Evolutionary conservation across 257 asterid species (phyloP).

Genomic region (Schizonepeta tenuifolia): DNA sequence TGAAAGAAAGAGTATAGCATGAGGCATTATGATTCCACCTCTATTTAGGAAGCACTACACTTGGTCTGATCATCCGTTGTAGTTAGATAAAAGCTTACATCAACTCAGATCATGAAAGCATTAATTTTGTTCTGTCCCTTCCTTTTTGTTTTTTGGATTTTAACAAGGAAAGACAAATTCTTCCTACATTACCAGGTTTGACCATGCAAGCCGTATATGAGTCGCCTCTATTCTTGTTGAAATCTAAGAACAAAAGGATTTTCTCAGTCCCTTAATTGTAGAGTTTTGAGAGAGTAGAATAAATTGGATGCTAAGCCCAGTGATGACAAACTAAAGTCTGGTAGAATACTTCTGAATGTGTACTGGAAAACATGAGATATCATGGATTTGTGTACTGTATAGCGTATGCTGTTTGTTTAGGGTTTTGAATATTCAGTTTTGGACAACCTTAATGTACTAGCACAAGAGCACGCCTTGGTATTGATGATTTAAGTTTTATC

Average conservation of each 20-base stretch:
- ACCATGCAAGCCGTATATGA: neutral
- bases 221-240: slow-evolving; percentile 13
- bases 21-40: slow-evolving; percentile 22
- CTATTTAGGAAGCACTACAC: neutral
- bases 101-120: neutral
- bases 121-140: neutral
- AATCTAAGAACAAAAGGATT: neutral
- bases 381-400: neutral
- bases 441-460: neutral
- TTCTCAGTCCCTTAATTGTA: neutral
- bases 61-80: slow-evolving; percentile 2
- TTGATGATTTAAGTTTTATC: slow-evolving; percentile 7
- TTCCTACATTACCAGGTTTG: slow-evolving; percentile 2
- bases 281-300: neutral
- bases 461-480: neutral
- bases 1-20: neutral
- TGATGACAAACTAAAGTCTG: slow-evolving; percentile 1
- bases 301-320: neutral
- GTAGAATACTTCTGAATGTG: slow-evolving; percentile 20
- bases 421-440: neutral
- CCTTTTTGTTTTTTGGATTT: neutral
- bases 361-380: neutral
- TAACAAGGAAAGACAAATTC: neutral
- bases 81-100: slow-evolving; percentile 1
- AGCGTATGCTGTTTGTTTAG: neutral